Percentiles rank a stretch among this genome's conserved stretches.
These are phyloP conservation scores for Aspergillus leporis DNA, from an alignment of 495 filamentous ascomycete species.

Conservation along the genomic window DNA sequence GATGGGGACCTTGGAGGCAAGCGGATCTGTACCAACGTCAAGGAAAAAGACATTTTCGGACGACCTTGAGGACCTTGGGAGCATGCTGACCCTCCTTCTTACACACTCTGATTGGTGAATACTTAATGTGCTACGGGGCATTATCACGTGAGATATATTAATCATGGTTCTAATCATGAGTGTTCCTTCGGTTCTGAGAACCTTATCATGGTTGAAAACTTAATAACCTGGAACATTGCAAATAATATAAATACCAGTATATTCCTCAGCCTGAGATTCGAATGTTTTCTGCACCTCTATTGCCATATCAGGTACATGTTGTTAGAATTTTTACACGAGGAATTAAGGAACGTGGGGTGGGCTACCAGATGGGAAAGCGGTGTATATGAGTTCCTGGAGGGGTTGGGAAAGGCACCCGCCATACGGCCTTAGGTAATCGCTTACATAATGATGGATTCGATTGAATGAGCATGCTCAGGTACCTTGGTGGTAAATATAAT, in stretches of 20 bases:
- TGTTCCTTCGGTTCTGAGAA: not conserved
- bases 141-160: constrained; percentile 9
- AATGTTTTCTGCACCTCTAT: not conserved
- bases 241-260: not conserved
- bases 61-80: constrained; percentile 42
- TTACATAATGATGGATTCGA: not conserved
- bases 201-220: not conserved
- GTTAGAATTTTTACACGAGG: not conserved
- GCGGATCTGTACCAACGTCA: constrained; percentile 10
- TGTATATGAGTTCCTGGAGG: not conserved
- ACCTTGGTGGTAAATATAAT: too few relatives aligned
- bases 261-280: not conserved
- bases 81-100: constrained; percentile 18
- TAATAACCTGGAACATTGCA: not conserved
- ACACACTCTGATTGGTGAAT: not conserved
- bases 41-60: constrained; percentile 18
- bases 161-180: not conserved
- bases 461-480: too few relatives aligned
- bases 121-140: too few relatives aligned
- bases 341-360: not conserved
- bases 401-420: not conserved
- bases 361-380: not conserved
- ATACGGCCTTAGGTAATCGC: not conserved
- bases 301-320: not conserved
- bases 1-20: constrained; percentile 29